Conservation (phyloP, 352 stramenopile genomes). For the Phytophthora ramorum region DNA sequence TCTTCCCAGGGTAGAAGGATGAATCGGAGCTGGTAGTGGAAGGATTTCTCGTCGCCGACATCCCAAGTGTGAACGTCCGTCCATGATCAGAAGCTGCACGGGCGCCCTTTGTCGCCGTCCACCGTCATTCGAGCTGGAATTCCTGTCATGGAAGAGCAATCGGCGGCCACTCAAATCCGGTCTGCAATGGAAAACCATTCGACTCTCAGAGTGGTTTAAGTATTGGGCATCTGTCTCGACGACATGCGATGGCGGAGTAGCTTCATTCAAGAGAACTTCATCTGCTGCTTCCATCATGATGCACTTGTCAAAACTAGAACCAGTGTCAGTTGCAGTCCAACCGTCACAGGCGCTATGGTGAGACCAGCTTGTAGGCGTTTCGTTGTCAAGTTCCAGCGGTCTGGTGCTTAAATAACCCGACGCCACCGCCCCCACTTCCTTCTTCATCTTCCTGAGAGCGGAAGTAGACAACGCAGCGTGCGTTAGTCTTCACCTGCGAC, state of each 20-base stretch:
- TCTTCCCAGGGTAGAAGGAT: slow-evolving; percentile 5
- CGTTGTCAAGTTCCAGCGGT: slow-evolving; percentile 9
- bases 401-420: slow-evolving; percentile 20
- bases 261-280: slow-evolving; percentile 28
- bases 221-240: slow-evolving; percentile 7
- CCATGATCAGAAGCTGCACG: slow-evolving; percentile 57
- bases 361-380: slow-evolving; percentile 13
- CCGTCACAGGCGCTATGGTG: neutral
- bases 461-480: neutral
- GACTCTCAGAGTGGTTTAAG: slow-evolving; percentile 18
- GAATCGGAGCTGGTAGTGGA: slow-evolving; percentile 6
- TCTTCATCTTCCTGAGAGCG: neutral
- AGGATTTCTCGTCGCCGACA: slow-evolving; percentile 23
- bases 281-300: slow-evolving; percentile 50
- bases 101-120: slow-evolving; percentile 25
- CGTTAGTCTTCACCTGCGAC: neutral
- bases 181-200: slow-evolving; percentile 56
- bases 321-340: neutral
- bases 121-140: neutral
- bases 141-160: slow-evolving; percentile 49
- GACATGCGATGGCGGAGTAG: slow-evolving; percentile 13
- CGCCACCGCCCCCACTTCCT: neutral
- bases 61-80: slow-evolving; percentile 55
- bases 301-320: neutral
- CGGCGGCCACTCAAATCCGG: slow-evolving; percentile 52